Percentiles rank a stretch among this genome's conserved stretches.
These are phyloP conservation scores for Phialophora verrucosa DNA, from an alignment of 2,329 filamentous ascomycete genomes.

Conservation along the genomic window DNA sequence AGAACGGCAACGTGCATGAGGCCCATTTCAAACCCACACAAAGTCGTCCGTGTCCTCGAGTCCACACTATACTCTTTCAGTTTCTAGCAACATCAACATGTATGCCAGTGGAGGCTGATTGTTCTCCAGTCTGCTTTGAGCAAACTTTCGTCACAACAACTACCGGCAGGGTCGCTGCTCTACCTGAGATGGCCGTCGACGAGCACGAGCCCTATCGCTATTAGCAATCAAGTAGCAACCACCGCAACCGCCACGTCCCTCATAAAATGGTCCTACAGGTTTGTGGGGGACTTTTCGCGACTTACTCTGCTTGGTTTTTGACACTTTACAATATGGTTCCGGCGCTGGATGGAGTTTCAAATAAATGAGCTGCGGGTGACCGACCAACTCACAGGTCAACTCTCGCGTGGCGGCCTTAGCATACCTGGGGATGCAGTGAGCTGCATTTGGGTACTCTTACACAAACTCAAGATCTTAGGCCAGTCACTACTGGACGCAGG, in stretches of 20 bases:
- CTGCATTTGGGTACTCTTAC: background rate
- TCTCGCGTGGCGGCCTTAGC: conserved; percentile 8
- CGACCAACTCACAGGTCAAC: conserved; percentile 11
- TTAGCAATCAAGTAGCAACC: background rate
- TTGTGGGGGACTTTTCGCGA: background rate
- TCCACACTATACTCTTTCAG: background rate
- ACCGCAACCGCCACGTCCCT: background rate
- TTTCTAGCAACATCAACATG: background rate
- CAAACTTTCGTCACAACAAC: conserved; percentile 4
- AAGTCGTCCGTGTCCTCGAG: conserved; percentile 14
- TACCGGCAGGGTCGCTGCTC: background rate
- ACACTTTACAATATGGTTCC: background rate
- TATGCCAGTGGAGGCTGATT: background rate
- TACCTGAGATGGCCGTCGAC: background rate
- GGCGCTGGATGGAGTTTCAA: conserved; percentile 6
- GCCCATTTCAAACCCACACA: conserved; percentile 19
- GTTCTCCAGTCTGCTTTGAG: background rate
- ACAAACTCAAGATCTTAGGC: background rate
- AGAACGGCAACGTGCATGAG: conserved; percentile 14
- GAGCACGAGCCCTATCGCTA: background rate
- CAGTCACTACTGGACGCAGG: background rate
- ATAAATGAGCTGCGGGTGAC: conserved; percentile 15
- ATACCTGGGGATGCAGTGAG: conserved; percentile 1
- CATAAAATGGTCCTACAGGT: background rate
- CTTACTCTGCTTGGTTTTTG: background rate